Percentiles rank a stretch among this genome's conserved stretches.
Evolutionary conservation across 129 eudicot genomes (phyloP).

Genomic region (carrot (Daucus carota)): DH1_v3.0 NC_030383.2:3683501-3684000

Average conservation of each 20-base stretch:
- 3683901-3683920: not conserved
- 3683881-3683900: too few relatives aligned
- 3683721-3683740: too few relatives aligned
- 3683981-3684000: not conserved
- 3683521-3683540: slow-evolving; percentile 17
- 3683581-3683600: slow-evolving; percentile 95
- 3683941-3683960: not conserved
- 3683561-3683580: slow-evolving; percentile 91
- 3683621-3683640: slow-evolving; percentile 14
- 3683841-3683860: too few relatives aligned
- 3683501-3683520: slow-evolving; percentile 8
- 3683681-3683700: too few relatives aligned
- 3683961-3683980: not conserved
- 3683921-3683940: not conserved
- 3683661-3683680: not conserved
- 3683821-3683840: too few relatives aligned
- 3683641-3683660: not conserved
- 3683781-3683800: too few relatives aligned
- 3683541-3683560: slow-evolving; percentile 49
- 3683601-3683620: slow-evolving; percentile 94
- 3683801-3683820: too few relatives aligned
- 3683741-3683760: too few relatives aligned
- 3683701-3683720: too few relatives aligned
- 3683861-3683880: too few relatives aligned
- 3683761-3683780: too few relatives aligned